phyloP scores from a whole-genome alignment of 2,329 filamentous ascomycete species.

The Hypomyces rosellus region DNA sequence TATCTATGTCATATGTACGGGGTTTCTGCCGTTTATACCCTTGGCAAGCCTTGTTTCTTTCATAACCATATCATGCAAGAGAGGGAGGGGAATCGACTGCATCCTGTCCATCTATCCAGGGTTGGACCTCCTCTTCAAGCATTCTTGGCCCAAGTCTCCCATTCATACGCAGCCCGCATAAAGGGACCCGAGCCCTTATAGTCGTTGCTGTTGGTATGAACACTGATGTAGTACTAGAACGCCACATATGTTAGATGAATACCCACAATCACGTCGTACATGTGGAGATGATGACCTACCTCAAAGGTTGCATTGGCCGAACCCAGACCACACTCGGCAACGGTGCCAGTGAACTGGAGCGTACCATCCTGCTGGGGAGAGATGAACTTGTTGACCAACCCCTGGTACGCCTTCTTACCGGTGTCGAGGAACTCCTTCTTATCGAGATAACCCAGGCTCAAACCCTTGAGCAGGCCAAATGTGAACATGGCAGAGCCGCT shows the following conservation, averaged over 20 bases:
- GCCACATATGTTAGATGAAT: background rate
- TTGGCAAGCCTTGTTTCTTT: background rate
- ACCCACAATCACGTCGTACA: background rate
- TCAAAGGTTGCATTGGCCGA: slow-evolving; percentile 41
- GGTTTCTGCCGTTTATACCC: background rate
- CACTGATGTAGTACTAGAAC: slow-evolving; percentile 10
- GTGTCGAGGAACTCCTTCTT: slow-evolving; percentile 16
- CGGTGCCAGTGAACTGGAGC: slow-evolving; percentile 45
- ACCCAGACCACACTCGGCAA: slow-evolving; percentile 44
- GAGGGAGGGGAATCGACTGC: background rate
- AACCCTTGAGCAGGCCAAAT: slow-evolving; percentile 43
- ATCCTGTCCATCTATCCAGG: background rate
- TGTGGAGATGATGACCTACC: slow-evolving; percentile 25
- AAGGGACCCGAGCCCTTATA: slow-evolving; percentile 17
- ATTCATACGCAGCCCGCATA: slow-evolving; percentile 17
- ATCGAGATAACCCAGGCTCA: slow-evolving; percentile 21
- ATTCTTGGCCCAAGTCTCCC: slow-evolving; percentile 14
- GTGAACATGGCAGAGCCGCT: slow-evolving; percentile 53
- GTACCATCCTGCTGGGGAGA: slow-evolving; percentile 41
- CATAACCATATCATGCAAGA: background rate
- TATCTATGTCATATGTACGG: background rate
- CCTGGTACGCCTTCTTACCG: slow-evolving; percentile 21
- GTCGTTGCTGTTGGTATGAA: slow-evolving; percentile 12
- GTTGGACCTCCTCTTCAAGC: background rate
- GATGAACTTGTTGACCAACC: slow-evolving; percentile 39